These are phyloP conservation scores for Colletotrichum endophyticum DNA, from an alignment of 2,329 filamentous ascomycete genomes.

Conservation along the genomic window DNA sequence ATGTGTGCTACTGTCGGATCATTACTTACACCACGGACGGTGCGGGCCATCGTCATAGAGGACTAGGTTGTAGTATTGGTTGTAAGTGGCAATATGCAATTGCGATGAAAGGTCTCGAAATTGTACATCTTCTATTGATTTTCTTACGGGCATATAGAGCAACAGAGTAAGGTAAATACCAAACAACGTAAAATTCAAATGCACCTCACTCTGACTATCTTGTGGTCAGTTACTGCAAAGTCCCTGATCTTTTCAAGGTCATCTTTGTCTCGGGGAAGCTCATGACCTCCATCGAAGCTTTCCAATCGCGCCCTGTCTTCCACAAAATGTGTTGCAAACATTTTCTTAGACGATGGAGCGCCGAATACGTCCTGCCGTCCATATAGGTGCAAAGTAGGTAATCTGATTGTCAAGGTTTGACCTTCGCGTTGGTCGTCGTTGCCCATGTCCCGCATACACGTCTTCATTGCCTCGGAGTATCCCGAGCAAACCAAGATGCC, in stretches of 20 bases:
- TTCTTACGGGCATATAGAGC: background rate
- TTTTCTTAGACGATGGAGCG: background rate
- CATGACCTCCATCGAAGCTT: background rate
- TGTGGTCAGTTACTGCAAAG: background rate
- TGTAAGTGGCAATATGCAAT: background rate
- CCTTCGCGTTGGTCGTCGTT: background rate
- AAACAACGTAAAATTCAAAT: background rate
- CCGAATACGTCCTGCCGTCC: background rate
- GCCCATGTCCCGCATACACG: background rate
- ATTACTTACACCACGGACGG: background rate
- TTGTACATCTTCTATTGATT: background rate
- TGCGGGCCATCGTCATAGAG: background rate
- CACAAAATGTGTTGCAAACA: background rate
- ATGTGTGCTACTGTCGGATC: background rate
- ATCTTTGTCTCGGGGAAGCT: background rate
- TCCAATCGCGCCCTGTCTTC: background rate
- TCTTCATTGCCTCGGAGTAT: background rate
- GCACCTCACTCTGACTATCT: background rate
- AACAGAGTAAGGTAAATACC: background rate
- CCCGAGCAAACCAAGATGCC: background rate
- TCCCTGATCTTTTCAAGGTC: background rate
- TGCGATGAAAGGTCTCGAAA: background rate
- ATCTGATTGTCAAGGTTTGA: background rate
- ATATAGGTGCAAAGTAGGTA: background rate
- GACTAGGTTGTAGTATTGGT: background rate